These are phyloP conservation scores for Pulveroboletus sp. DNA, from an alignment of 768 basidiomycete genomes.

Conservation along the genomic window DNA sequence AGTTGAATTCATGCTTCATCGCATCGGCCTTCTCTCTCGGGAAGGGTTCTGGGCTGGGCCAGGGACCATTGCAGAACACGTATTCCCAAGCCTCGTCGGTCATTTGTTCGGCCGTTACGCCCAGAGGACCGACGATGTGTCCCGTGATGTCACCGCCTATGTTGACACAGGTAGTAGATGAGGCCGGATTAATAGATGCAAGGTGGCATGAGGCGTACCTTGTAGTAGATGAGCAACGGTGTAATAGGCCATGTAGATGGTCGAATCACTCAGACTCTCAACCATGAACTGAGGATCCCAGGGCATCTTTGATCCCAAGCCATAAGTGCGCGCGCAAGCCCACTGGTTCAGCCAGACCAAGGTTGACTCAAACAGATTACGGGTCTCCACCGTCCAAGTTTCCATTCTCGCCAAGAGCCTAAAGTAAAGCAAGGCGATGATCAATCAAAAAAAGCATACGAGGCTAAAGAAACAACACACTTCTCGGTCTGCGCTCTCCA, in stretches of 20 bases:
- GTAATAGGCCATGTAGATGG: slow-evolving; percentile 98
- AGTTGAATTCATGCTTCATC: slow-evolving; percentile 87
- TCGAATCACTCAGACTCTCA: slow-evolving; percentile 95
- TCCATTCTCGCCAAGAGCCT: slow-evolving; percentile 85
- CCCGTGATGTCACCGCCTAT: slow-evolving; percentile 74
- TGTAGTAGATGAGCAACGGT: slow-evolving; percentile 90
- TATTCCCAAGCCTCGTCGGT: slow-evolving; percentile 99
- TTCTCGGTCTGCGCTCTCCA: slow-evolving; percentile 86
- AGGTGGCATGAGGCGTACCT: slow-evolving; percentile 42
- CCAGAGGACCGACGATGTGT: slow-evolving; percentile 70
- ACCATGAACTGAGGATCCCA: slow-evolving; percentile 98
- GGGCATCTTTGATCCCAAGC: slow-evolving; percentile 89
- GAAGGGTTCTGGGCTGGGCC: slow-evolving; percentile 62
- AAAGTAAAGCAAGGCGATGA: background rate
- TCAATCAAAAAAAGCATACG: slow-evolving; percentile 2
- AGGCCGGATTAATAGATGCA: slow-evolving; percentile 4
- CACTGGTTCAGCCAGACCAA: slow-evolving; percentile 96
- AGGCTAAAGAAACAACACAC: slow-evolving; percentile 40
- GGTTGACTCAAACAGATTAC: slow-evolving; percentile 86
- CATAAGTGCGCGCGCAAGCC: slow-evolving; percentile 98
- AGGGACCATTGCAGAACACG: slow-evolving; percentile 73
- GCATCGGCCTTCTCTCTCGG: slow-evolving; percentile 73
- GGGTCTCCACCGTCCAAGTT: slow-evolving; percentile 86
- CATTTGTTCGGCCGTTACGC: slow-evolving; percentile 86
- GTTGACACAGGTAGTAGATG: background rate